Percentiles rank a stretch among this genome's conserved stretches.
Conservation (phyloP, 495 filamentous ascomycete genomes). For the Staphylotrichum tortipilum region DNA sequence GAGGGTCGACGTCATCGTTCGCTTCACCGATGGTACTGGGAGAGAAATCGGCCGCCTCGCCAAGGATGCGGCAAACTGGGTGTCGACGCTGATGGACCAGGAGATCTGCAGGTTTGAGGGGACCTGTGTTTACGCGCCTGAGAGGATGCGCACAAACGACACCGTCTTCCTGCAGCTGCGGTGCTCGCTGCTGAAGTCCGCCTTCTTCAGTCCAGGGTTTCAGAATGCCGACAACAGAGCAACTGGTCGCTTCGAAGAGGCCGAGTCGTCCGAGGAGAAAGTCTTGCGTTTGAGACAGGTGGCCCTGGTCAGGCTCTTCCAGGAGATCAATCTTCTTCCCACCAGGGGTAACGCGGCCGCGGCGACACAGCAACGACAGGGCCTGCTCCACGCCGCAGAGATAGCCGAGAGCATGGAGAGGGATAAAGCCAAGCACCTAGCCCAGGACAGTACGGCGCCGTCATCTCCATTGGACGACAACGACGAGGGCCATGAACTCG, state of each 20-base stretch:
- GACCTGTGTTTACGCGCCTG: slow-evolving; percentile 81
- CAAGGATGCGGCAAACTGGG: slow-evolving; percentile 86
- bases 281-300: slow-evolving; percentile 79
- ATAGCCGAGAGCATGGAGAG: slow-evolving; percentile 71
- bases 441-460: slow-evolving; percentile 40
- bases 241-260: slow-evolving; percentile 53
- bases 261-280: slow-evolving; percentile 80
- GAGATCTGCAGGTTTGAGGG: slow-evolving; percentile 83
- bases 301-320: slow-evolving; percentile 77
- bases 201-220: slow-evolving; percentile 58
- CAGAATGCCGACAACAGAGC: slow-evolving; percentile 60
- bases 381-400: slow-evolving; percentile 77
- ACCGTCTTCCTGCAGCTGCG: slow-evolving; percentile 82
- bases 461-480: slow-evolving; percentile 51
- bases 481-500: slow-evolving; percentile 80
- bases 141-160: slow-evolving; percentile 77
- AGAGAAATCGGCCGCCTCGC: slow-evolving; percentile 84
- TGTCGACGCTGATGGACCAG: slow-evolving; percentile 87
- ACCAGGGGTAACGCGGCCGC: slow-evolving; percentile 63
- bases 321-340: slow-evolving; percentile 77
- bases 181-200: slow-evolving; percentile 63
- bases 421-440: slow-evolving; percentile 21
- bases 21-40: slow-evolving; percentile 74
- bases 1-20: slow-evolving; percentile 76
- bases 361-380: slow-evolving; percentile 69